A percentile compares a stretch with the other conserved stretches of the same genome.
Conservation (phyloP, 805 yeast genomes). For the Zygosaccharomyces bailii region DNA sequence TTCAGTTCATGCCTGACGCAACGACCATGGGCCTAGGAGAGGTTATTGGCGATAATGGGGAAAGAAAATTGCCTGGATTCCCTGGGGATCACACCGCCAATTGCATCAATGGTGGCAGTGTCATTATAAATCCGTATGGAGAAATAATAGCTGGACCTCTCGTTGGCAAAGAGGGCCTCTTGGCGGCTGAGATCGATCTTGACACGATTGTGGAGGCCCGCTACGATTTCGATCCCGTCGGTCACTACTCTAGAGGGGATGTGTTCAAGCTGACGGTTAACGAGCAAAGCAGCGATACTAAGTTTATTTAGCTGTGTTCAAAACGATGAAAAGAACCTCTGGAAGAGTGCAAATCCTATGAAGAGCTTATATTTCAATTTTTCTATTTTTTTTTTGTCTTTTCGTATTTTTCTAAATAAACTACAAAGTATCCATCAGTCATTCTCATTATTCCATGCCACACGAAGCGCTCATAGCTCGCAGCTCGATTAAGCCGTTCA, state of each 20-base stretch:
- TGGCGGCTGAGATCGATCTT: slow-evolving; percentile 42
- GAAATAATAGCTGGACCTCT: slow-evolving; percentile 45
- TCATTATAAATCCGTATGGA: slow-evolving; percentile 43
- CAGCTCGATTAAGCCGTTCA: slow-evolving; percentile 23
- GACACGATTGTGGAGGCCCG: slow-evolving; percentile 39
- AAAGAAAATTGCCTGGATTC: slow-evolving; percentile 31
- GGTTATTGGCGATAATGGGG: slow-evolving; percentile 22
- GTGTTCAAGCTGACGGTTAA: slow-evolving; percentile 43
- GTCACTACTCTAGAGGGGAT: slow-evolving; percentile 45
- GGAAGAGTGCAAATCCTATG: neutral
- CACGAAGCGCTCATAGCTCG: neutral
- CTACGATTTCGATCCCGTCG: slow-evolving; percentile 42
- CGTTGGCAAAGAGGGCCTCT: slow-evolving; percentile 40
- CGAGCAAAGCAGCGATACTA: slow-evolving; percentile 23
- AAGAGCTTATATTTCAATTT: no score
- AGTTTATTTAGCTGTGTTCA: neutral
- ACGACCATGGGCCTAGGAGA: slow-evolving; percentile 25
- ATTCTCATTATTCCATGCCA: neutral
- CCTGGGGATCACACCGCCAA: slow-evolving; percentile 28
- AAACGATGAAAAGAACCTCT: neutral
- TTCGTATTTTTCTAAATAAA: neutral
- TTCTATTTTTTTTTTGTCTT: neutral
- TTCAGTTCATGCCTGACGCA: slow-evolving; percentile 39
- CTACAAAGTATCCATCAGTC: no score
- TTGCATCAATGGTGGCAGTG: slow-evolving; percentile 42